These are phyloP conservation scores for Chloranthus sessilifolius DNA, from an alignment of 164 flowering plant species.

Conservation along the genomic window DNA sequence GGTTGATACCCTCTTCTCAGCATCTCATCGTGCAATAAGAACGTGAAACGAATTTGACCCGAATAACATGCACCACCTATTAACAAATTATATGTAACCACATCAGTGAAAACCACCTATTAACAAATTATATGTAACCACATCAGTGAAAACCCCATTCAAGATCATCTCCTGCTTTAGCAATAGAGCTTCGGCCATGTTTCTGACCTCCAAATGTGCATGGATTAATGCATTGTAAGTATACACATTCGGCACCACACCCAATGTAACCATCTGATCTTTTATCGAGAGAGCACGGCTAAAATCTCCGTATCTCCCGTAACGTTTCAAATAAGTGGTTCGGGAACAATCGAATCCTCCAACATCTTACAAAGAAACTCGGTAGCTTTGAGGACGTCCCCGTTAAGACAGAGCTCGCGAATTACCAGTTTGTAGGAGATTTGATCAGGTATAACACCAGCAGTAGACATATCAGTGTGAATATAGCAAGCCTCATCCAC, in stretches of 20 bases:
- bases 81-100: no score
- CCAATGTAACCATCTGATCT: slow-evolving; percentile 47
- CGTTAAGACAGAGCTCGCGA: slow-evolving; percentile 52
- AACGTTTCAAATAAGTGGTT: slow-evolving; percentile 59
- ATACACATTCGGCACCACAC: slow-evolving; percentile 55
- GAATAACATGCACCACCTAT: slow-evolving; percentile 45
- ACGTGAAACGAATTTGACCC: slow-evolving; percentile 35
- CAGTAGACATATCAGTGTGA: slow-evolving; percentile 34
- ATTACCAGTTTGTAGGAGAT: slow-evolving; percentile 55
- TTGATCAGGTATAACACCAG: slow-evolving; percentile 59
- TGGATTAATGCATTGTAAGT: slow-evolving; percentile 65
- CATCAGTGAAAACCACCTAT: no score
- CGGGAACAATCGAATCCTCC: slow-evolving; percentile 42
- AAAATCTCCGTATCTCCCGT: slow-evolving; percentile 53
- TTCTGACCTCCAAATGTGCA: slow-evolving; percentile 43
- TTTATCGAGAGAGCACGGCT: slow-evolving; percentile 30
- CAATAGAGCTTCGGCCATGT: slow-evolving; percentile 31
- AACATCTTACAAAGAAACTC: slow-evolving; percentile 42
- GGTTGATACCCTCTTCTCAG: slow-evolving; percentile 42
- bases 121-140: slow-evolving; percentile 64
- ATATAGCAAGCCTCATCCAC: slow-evolving; percentile 49
- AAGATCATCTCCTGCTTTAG: slow-evolving; percentile 49
- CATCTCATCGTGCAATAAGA: slow-evolving; percentile 58
- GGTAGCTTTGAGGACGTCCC: slow-evolving; percentile 41
- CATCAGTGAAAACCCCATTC: slow-evolving; percentile 48